These are phyloP conservation scores for Aspergillus pseudotamarii DNA, from an alignment of 2,329 filamentous ascomycete genomes.

Conservation along the genomic window DNA sequence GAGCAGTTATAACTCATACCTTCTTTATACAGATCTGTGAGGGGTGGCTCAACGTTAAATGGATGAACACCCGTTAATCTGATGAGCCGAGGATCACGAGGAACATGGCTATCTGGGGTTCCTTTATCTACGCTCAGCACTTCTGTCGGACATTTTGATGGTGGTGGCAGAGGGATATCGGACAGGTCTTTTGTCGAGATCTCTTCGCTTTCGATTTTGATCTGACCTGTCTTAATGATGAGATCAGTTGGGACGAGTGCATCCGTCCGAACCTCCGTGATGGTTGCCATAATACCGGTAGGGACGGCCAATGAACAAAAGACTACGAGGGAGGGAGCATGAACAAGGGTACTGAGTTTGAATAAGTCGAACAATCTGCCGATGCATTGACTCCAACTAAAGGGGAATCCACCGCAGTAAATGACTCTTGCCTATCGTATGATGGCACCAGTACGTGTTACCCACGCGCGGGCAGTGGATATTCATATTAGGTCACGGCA, in stretches of 20 bases:
- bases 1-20: constrained; percentile 26
- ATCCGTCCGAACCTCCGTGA: constrained; percentile 28
- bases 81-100: constrained; percentile 78
- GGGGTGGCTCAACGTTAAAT: constrained; percentile 85
- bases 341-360: background rate
- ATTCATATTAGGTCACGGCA: background rate
- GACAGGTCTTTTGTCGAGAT: constrained; percentile 25
- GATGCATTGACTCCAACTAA: background rate
- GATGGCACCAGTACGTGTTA: background rate
- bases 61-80: constrained; percentile 86
- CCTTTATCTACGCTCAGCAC: constrained; percentile 76
- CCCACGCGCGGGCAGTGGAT: background rate
- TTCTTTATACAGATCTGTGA: constrained; percentile 74
- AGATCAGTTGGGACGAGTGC: constrained; percentile 16
- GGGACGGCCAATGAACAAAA: background rate
- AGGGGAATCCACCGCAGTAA: background rate
- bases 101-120: constrained; percentile 81
- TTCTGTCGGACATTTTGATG: constrained; percentile 56
- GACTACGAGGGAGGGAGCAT: background rate
- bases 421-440: background rate
- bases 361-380: background rate
- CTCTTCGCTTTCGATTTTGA: constrained; percentile 32
- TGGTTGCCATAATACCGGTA: constrained; percentile 27
- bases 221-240: constrained; percentile 23
- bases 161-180: constrained; percentile 70